Percentiles rank a stretch among this genome's conserved stretches.
phyloP scores from a whole-genome alignment of 2,329 filamentous ascomycete genomes.

The Pezicula neosporulosa region DNA sequence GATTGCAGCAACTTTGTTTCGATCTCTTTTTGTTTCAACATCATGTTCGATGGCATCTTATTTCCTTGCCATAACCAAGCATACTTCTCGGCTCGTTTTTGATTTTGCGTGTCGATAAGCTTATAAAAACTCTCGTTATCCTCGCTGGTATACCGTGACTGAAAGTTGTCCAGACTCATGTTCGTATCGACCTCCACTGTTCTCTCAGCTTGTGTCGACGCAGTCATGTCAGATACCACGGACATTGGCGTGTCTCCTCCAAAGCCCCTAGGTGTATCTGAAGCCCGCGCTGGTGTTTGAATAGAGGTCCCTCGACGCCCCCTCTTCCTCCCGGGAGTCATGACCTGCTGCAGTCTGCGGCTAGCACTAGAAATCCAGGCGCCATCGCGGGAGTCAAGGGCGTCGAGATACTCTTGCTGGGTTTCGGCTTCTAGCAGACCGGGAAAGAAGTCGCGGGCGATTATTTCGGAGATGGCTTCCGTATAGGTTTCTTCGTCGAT shows the following conservation, averaged over 20 bases:
- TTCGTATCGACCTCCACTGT: slow-evolving; percentile 62
- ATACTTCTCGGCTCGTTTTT: slow-evolving; percentile 78
- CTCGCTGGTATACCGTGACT: slow-evolving; percentile 92
- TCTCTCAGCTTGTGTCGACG: slow-evolving; percentile 32
- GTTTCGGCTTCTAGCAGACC: slow-evolving; percentile 81
- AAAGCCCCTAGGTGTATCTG: slow-evolving; percentile 62
- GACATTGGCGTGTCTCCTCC: slow-evolving; percentile 72
- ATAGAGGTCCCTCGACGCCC: slow-evolving; percentile 29
- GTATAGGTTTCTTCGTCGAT: slow-evolving; percentile 95
- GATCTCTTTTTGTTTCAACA: slow-evolving; percentile 64
- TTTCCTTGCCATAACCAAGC: slow-evolving; percentile 88
- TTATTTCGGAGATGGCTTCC: slow-evolving; percentile 86
- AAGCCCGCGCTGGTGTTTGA: slow-evolving; percentile 26
- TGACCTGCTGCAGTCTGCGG: slow-evolving; percentile 67
- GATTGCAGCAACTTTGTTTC: slow-evolving; percentile 48
- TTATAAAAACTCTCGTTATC: slow-evolving; percentile 97
- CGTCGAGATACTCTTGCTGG: slow-evolving; percentile 89
- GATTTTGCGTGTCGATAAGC: slow-evolving; percentile 86
- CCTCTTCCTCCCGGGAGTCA: slow-evolving; percentile 67
- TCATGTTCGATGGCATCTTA: slow-evolving; percentile 77
- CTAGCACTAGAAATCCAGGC: slow-evolving; percentile 85
- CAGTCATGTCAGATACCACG: slow-evolving; percentile 37
- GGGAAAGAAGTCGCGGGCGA: slow-evolving; percentile 94
- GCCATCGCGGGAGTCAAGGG: slow-evolving; percentile 78
- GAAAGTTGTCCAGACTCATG: slow-evolving; percentile 81